These are phyloP conservation scores for Wickerhamiella occidentalis DNA, from an alignment of 805 yeast genomes.

Conservation along the genomic window DNA sequence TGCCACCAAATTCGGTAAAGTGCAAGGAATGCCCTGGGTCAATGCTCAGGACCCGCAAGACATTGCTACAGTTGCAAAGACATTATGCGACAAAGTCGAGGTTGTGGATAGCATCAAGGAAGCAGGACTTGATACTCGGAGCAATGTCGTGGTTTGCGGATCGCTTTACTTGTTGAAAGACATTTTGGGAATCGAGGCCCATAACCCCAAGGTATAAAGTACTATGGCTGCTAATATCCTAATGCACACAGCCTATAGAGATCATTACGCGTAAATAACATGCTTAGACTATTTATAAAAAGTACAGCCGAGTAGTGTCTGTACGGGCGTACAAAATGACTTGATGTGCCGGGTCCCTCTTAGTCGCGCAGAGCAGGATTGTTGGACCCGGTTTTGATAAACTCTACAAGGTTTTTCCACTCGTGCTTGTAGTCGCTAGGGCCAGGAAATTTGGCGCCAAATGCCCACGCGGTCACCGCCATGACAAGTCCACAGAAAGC, in stretches of 20 bases:
- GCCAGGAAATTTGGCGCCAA: conserved; percentile 18
- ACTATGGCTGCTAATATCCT: too few species aligned
- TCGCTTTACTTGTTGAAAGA: conserved; percentile 58
- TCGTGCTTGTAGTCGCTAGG: conserved; percentile 13
- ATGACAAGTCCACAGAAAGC: conserved; percentile 11
- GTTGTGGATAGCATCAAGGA: conserved; percentile 21
- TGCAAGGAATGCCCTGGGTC: conserved; percentile 95
- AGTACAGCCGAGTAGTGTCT: too few species aligned
- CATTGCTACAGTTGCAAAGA: conserved; percentile 23
- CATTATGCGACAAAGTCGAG: conserved; percentile 15
- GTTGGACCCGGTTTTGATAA: not conserved
- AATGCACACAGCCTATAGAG: too few species aligned
- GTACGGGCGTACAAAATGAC: too few species aligned
- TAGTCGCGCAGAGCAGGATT: not conserved
- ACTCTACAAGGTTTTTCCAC: not conserved
- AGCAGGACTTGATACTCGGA: conserved; percentile 22
- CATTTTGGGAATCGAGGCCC: conserved; percentile 21
- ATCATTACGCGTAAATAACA: too few species aligned
- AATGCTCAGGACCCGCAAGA: conserved; percentile 33
- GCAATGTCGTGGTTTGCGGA: conserved; percentile 46
- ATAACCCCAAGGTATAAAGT: too few species aligned
- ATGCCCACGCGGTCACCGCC: conserved; percentile 15
- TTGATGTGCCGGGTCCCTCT: too few species aligned
- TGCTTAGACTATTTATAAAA: not conserved
- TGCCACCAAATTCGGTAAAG: conserved; percentile 51